Evolutionary conservation across 768 basidiomycete genomes (phyloP).

Genomic region (Amanita pseudoporphyria): DNA sequence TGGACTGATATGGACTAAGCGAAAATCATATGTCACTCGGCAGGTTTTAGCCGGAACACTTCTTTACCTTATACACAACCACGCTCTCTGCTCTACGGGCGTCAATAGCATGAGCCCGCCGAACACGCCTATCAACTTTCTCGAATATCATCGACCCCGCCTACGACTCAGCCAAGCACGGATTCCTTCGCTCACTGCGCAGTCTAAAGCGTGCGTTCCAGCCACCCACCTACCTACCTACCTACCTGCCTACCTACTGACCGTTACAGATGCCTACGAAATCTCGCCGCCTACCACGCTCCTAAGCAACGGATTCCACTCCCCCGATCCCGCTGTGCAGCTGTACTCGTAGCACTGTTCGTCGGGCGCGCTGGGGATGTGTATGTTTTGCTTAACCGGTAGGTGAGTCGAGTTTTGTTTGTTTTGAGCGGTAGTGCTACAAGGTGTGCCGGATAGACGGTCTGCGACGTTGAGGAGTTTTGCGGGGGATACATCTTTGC

Average conservation of each 20-base stretch:
- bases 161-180: conserved; percentile 27
- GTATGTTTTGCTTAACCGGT: conserved; percentile 81
- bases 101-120: no score
- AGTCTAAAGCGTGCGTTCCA: conserved; percentile 36
- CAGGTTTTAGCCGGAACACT: no score
- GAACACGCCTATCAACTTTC: conserved; percentile 27
- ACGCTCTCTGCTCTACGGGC: no score
- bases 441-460: conserved; percentile 38
- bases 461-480: conserved; percentile 65
- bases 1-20: no score
- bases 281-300: conserved; percentile 38
- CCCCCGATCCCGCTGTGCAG: conserved; percentile 51
- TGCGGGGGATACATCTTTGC: conserved; percentile 83
- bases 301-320: conserved; percentile 30
- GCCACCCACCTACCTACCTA: not conserved
- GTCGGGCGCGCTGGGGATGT: conserved; percentile 77
- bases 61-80: no score
- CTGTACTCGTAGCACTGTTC: conserved; percentile 79
- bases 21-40: no score
- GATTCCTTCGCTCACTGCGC: conserved; percentile 37
- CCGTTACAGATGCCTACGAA: conserved; percentile 42
- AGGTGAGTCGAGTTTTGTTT: conserved; percentile 17
- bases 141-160: conserved; percentile 39
- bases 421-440: not conserved
- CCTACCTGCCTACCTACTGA: not conserved